Evolutionary conservation across 495 filamentous ascomycete genomes (phyloP).

Genomic region (Pseudevernia furfuracea): DNA sequence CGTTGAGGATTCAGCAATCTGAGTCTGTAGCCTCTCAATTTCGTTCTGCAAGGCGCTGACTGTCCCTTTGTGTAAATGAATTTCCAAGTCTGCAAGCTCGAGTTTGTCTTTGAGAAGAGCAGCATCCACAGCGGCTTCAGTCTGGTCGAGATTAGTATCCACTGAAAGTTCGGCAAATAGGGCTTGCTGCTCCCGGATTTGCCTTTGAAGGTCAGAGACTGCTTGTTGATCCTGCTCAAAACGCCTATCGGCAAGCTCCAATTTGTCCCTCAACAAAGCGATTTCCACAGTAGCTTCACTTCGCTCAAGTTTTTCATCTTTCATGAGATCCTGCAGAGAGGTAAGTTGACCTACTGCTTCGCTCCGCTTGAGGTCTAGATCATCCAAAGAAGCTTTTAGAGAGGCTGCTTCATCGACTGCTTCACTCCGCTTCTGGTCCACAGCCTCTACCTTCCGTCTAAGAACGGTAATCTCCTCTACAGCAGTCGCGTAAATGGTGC

Average conservation of each 20-base stretch:
- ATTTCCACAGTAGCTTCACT: conserved; percentile 6
- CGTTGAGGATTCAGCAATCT: conserved; percentile 4
- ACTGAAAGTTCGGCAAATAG: background rate
- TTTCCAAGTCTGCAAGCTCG: conserved; percentile 3
- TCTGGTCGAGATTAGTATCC: background rate
- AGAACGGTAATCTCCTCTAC: conserved; percentile 11
- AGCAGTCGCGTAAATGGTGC: conserved; percentile 15
- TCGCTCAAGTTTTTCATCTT: background rate
- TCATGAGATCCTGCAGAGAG: background rate
- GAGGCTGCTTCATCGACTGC: conserved; percentile 4
- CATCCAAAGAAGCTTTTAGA: conserved; percentile 11
- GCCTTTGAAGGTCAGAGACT: background rate
- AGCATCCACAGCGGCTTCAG: conserved; percentile 10
- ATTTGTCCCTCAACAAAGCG: conserved; percentile 6
- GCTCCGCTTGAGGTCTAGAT: conserved; percentile 2
- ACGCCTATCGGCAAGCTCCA: conserved; percentile 4
- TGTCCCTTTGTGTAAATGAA: background rate
- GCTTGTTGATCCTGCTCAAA: conserved; percentile 8
- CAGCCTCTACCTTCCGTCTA: conserved; percentile 4
- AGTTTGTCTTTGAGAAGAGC: background rate
- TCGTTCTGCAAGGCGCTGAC: conserved; percentile 15
- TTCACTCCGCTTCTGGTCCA: conserved; percentile 9
- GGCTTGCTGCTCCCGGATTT: background rate
- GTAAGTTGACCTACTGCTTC: background rate
- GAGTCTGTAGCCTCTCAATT: background rate